Evolutionary conservation across 768 basidiomycete genomes (phyloP), one percentile per base, ranked within the genome.

Genomic region (Amyloporia xantha): DNA sequence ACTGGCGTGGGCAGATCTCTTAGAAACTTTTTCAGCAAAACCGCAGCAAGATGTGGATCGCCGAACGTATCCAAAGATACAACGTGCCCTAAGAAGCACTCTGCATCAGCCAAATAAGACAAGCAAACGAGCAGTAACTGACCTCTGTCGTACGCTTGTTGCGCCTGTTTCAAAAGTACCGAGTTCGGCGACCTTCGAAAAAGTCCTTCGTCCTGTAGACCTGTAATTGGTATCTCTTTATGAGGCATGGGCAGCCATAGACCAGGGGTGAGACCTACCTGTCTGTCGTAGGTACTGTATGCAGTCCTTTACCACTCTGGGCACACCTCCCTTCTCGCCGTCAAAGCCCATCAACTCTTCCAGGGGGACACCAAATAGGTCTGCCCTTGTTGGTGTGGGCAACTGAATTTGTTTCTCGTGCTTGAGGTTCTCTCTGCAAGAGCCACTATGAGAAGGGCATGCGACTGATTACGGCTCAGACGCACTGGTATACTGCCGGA

Each of bases 111-210:
- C 2, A 23, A 13, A 9, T 11, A n/a, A 39, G 38, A 33, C 30
- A 33, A 33, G 7, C 9, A 33, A 33, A 33, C 9, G 15, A 33
- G 30, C 30, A n/a, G 19, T 35, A 35, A 19, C 11, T 45, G 17
- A 81, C 88, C 90, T 66, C 91, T 70, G 60, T 93, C 87, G 57
- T 92, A 92, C 2, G 90, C 91, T 26, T 88, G 84, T 57, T 86
- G 81, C 10, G 83, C 88, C 51, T 88, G 81, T 50, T 73, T 78
- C 23, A 92, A 71, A 55, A 88, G 62, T 1, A 71, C 73, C 9
- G 86, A 84, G 46, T 74, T 79, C 1, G 90, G 86, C 4, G 86
- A 90, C n/a, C 88, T 76, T 47, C 91, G 74, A 65, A 93, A 93
- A 2, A 93, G 67, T 0, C 91, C 91, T 52, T 88, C 86, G 26